Conservation (phyloP, 139 green algal species). For the Astrephomene gubernaculifera region DNA sequence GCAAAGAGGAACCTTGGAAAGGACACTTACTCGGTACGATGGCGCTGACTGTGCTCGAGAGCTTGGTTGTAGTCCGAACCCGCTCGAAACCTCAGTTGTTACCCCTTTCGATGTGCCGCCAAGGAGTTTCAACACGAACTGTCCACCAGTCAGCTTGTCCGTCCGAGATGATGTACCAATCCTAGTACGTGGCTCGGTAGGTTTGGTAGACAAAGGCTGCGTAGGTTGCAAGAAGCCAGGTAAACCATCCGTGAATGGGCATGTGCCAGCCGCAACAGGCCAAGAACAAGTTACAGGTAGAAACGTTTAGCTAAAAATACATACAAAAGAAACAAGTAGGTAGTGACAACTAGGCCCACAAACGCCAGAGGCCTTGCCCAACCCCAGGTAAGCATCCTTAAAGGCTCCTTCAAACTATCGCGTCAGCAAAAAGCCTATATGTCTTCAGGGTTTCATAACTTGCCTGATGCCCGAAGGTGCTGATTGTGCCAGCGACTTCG, state of each 20-base stretch:
- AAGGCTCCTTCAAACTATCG: too few species aligned
- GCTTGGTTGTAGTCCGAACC: constrained; percentile 12
- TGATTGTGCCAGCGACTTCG: constrained; percentile 25
- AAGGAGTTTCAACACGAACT: constrained; percentile 16
- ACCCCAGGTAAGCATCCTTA: too few species aligned
- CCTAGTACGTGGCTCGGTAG: constrained; percentile 26
- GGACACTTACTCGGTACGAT: constrained; percentile 23
- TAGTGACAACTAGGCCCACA: too few species aligned
- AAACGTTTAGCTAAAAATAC: too few species aligned
- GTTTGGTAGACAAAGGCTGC: constrained; percentile 4
- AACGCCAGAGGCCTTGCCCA: too few species aligned
- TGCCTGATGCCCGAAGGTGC: constrained; percentile 42
- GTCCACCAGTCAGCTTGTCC: constrained; percentile 23
- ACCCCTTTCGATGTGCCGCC: constrained; percentile 26
- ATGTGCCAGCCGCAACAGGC: too few species aligned
- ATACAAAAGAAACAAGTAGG: too few species aligned
- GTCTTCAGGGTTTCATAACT: neutral
- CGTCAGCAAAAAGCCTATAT: too few species aligned
- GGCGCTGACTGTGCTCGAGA: constrained; percentile 27
- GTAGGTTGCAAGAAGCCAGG: too few species aligned
- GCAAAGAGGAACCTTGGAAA: too few species aligned
- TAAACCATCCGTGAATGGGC: too few species aligned
- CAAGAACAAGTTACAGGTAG: too few species aligned
- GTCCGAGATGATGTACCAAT: constrained; percentile 11
- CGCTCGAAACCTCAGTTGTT: neutral